Conservation (phyloP, 345 rosid species). For the Acer campestre region DNA sequence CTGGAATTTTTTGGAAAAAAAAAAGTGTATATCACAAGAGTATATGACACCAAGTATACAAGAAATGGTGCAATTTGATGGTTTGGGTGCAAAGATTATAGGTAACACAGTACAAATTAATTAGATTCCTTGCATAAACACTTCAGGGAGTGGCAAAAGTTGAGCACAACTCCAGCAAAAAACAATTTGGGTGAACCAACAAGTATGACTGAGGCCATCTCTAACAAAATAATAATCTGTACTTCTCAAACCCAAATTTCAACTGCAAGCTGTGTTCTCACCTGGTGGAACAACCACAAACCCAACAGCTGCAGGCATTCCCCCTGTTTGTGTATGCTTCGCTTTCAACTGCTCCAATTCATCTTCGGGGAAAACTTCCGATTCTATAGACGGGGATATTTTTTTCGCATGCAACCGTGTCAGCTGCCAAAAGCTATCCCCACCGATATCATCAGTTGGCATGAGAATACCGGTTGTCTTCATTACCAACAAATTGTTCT, state of each 20-base stretch:
- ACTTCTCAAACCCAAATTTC: slow-evolving; percentile 4
- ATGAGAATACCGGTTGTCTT: slow-evolving; percentile 60
- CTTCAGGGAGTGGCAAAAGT: slow-evolving; percentile 9
- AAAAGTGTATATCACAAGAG: slow-evolving; percentile 11
- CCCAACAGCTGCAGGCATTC: slow-evolving; percentile 20
- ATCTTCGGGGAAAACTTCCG: slow-evolving; percentile 58
- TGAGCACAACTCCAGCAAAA: slow-evolving; percentile 8
- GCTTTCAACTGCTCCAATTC: slow-evolving; percentile 52
- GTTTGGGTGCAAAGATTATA: slow-evolving; percentile 10
- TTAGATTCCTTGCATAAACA: slow-evolving; percentile 1
- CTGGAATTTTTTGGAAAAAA: too few relatives aligned
- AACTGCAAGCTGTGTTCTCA: slow-evolving; percentile 28
- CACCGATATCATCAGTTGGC: slow-evolving; percentile 57
- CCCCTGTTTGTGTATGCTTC: slow-evolving; percentile 38
- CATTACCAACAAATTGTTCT: slow-evolving; percentile 69
- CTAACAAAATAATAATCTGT: slow-evolving; percentile 7
- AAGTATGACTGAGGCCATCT: neutral
- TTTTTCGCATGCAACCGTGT: slow-evolving; percentile 76
- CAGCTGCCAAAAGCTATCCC: slow-evolving; percentile 73
- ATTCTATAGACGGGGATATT: slow-evolving; percentile 54
- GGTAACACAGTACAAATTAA: slow-evolving; percentile 13
- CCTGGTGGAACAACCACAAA: slow-evolving; percentile 18
- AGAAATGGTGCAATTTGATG: slow-evolving; percentile 16
- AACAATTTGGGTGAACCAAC: neutral
- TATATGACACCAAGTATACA: slow-evolving; percentile 21